Base-by-base conservation (phyloP, 306 rosid genomes). In the Prunus campanulata region DNA sequence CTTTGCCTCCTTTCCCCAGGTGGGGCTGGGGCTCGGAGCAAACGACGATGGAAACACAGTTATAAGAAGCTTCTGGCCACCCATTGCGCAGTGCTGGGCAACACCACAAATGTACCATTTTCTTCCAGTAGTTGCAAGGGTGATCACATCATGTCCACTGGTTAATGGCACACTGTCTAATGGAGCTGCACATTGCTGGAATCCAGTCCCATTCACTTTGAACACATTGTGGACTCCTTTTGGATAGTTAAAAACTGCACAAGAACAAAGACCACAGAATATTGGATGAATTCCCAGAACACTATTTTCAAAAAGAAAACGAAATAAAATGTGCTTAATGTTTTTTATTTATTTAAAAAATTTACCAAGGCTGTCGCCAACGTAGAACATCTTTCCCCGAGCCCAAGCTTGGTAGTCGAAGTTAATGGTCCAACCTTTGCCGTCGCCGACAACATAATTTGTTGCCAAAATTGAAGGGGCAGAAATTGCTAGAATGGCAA, bases 91-190 rank as follows among this genome's bases (percentile, higher is more conserved):
- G 61, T 85, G 87, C 47, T 24, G 3, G 22, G 46, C 35, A 67
- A 85, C 67, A 12, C 85, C 86, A 24, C 89, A 85, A 18, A 85
- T 77, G 78, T 83, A 85, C 91, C 91, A 87, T 74, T 85, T 87
- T 16, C 61, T 85, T 32, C 88, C 89, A 0, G 86, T 5, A 20
- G 84, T 51, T 74, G 79, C 54, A 2, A 89, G 75, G 51, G 29
- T 42, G 19, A 85, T 78, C 1, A 56, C 83, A 68, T 85, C 88
- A 11, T 79, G 75, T 61, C 87, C 85, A 27, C 73, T 79, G 3
- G 74, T 70, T 15, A 89, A 62, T 1, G 87, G 67, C 50, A 0
- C 25, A 2, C 59, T 10, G 11, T 67, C 55, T 8, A 22, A 59
- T 0, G 85, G 80, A 22, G 80, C 77, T 18, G 5, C 27, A 32